phyloP scores from a whole-genome alignment of 495 filamentous ascomycete species.

The Clavariopsis aquatica region DNA sequence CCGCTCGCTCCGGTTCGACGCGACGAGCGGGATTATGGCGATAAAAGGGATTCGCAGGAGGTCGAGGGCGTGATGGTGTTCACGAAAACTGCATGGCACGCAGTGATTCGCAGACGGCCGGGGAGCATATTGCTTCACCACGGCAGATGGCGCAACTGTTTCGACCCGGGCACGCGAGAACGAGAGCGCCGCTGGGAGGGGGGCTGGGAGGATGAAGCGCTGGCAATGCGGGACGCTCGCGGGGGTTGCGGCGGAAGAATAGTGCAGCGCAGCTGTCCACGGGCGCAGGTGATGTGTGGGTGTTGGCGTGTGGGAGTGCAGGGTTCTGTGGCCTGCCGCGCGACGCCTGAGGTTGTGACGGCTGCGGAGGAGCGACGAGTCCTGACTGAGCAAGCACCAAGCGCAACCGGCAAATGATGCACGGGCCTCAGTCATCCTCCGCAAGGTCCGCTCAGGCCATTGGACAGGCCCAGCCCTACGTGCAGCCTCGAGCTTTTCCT shows the following conservation, averaged over 20 bases:
- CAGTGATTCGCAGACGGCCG: slow-evolving; percentile 7
- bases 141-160: slow-evolving; percentile 14
- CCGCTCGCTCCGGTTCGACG: slow-evolving; percentile 16
- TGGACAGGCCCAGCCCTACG: too few relatives aligned
- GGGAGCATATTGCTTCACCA: slow-evolving; percentile 24
- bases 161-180: slow-evolving; percentile 3
- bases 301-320: too few relatives aligned
- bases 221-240: background rate
- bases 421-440: too few relatives aligned
- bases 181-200: background rate
- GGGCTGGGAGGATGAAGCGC: background rate
- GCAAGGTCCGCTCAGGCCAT: too few relatives aligned
- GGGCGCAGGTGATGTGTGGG: too few relatives aligned
- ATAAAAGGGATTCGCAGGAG: background rate
- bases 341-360: slow-evolving; percentile 2
- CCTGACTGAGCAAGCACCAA: too few relatives aligned
- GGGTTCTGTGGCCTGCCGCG: slow-evolving; percentile 3
- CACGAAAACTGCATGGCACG: slow-evolving; percentile 27
- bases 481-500: too few relatives aligned
- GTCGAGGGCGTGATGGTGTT: background rate
- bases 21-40: slow-evolving; percentile 10
- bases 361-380: too few relatives aligned
- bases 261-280: too few relatives aligned
- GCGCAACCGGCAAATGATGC: background rate
- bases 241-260: too few relatives aligned